These are phyloP conservation scores for Quercus mongolica DNA, from an alignment of 306 rosid species.

Conservation along the genomic window DNA sequence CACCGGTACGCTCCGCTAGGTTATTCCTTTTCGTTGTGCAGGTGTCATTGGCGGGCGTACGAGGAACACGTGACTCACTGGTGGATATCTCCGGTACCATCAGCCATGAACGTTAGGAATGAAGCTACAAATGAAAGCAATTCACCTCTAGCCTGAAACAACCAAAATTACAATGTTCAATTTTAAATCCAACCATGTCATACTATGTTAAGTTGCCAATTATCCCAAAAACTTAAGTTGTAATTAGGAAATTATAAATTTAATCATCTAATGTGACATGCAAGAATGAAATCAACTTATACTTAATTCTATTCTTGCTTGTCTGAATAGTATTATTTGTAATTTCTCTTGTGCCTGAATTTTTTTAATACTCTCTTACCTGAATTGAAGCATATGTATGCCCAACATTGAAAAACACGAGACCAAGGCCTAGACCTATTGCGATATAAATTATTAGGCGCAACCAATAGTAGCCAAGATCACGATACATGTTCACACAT, in stretches of 20 bases:
- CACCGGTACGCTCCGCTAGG: too few relatives aligned
- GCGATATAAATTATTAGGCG: conserved; percentile 41
- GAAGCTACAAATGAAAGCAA: conserved; percentile 45
- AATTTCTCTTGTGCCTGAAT: too few relatives aligned
- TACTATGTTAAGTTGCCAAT: too few relatives aligned
- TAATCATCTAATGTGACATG: conserved; percentile 41
- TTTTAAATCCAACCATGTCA: background rate
- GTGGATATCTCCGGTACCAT: too few relatives aligned
- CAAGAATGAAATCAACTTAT: background rate
- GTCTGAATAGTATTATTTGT: too few relatives aligned
- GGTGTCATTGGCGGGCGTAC: too few relatives aligned
- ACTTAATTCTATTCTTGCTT: background rate
- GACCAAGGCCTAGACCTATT: conserved; percentile 45
- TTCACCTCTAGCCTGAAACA: conserved; percentile 58
- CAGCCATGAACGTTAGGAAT: conserved; percentile 67
- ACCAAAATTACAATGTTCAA: background rate
- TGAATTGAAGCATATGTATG: conserved; percentile 21
- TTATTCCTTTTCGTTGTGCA: too few relatives aligned
- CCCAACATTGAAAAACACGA: conserved; percentile 44
- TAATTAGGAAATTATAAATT: too few relatives aligned
- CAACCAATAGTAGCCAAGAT: conserved; percentile 70
- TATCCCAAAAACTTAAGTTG: too few relatives aligned
- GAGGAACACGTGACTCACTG: too few relatives aligned
- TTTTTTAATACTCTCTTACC: conserved; percentile 20
- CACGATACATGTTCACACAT: conserved; percentile 55